phyloP scores from a whole-genome alignment of 306 rosid genomes.

The Geum urbanum region DNA sequence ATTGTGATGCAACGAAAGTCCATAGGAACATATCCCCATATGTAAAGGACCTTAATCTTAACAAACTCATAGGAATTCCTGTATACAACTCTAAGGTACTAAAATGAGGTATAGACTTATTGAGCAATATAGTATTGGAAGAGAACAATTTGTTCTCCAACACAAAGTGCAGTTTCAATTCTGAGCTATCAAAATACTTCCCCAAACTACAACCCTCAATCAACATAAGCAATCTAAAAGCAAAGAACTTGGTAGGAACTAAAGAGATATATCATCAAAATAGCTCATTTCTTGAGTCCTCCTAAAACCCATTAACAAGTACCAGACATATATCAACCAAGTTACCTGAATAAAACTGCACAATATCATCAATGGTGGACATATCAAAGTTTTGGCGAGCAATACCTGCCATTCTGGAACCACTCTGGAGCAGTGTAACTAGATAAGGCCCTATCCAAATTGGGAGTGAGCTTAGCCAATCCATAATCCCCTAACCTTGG shows the following conservation, averaged over 20 bases:
- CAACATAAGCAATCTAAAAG: neutral
- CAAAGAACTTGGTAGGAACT: too few relatives aligned
- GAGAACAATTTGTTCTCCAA: neutral
- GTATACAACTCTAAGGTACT: neutral
- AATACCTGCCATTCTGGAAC: slow-evolving; percentile 66
- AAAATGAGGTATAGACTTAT: neutral
- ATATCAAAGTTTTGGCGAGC: neutral
- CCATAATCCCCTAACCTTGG: slow-evolving; percentile 87
- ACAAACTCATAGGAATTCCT: neutral
- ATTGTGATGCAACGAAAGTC: neutral
- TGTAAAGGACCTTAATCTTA: neutral
- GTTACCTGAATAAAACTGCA: neutral
- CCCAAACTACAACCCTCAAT: neutral
- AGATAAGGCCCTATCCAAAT: slow-evolving; percentile 49
- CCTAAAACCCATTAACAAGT: neutral
- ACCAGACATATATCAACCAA: neutral
- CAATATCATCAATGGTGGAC: neutral
- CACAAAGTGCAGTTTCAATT: neutral
- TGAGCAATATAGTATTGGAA: neutral
- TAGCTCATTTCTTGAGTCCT: neutral
- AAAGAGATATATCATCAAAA: too few relatives aligned
- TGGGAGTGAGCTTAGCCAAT: slow-evolving; percentile 58
- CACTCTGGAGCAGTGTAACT: slow-evolving; percentile 72
- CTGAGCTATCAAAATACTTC: neutral
- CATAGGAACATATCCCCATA: neutral